Base-by-base conservation (phyloP, 345 rosid genomes). In the Geranium rotundifolium region DNA sequence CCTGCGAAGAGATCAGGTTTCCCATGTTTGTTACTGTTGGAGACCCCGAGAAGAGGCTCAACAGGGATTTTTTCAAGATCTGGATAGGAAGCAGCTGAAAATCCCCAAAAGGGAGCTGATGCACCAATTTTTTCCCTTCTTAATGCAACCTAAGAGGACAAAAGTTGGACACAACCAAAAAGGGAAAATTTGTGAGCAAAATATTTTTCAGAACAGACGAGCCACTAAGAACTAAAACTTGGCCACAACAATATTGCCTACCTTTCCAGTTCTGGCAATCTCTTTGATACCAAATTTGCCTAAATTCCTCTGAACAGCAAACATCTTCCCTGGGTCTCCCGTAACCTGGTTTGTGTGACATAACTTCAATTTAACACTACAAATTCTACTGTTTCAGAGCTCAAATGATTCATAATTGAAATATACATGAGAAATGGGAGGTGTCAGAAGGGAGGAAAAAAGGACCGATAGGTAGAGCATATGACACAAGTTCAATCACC, bases 281-380 rank as follows among this genome's bases (percentile, higher is more conserved):
- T 93, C 97, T 74, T 67, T 87, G 78, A 93, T 83, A 59, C 96
- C 91, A 81, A 93, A 90, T 71, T 93, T 93, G 74, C 78, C 79
- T 70, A 93, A 67, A 74, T 86, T 93, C 76, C 95, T 82, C 70
- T 79, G 87, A 23, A 90, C 95, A 65, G 95, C 99, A 69, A 65
- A 88, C 83, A 93, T 84, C 75, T 93, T 93, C 57, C 99, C 99
- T 52, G 97, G 99, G 77, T 90, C 99, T 69, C 99, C 99, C 60
- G 97, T 93, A 60, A 90, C 91, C 99, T 93, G 60, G 56, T 31
- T 19, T 19, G 56, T 54, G 20, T 52, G 0, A 46, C 52, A 46
- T 46, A 46, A 46, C 14, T 46, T 46, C 52, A 17, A 34, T 34
- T 34, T 4, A 34, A 34, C 41, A 34, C 41, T 34, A 34, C 6